Base-by-base conservation (phyloP, 208 protist genomes). In the Crithidia fasciculata region DNA sequence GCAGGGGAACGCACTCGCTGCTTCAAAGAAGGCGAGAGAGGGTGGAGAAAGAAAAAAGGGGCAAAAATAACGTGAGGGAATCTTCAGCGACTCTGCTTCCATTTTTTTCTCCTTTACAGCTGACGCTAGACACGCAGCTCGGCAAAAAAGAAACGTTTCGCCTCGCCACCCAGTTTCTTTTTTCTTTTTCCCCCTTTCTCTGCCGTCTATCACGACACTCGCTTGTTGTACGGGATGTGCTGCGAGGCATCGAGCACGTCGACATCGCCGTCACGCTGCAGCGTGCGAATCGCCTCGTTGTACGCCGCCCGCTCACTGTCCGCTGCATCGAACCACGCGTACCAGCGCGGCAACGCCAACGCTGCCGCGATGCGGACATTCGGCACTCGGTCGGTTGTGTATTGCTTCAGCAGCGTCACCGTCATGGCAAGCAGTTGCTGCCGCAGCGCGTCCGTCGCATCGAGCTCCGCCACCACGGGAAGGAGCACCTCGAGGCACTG, bases 291-390 rank as follows among this genome's bases (percentile, higher is more conserved):
- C 6, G 81, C 84, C 45, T 79, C 50, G 19, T 84, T 76, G 66
- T 89, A 82, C n/a, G 74, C 74, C 1, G 55, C 41, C 13, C 58
- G 63, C 45, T 83, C 80, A 0, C 18, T 40, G 40, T 59, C 45
- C 18, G 80, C 74, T 3, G 44, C 57, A 40, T 65, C 65, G 53
- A 91, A 92, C 85, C 85, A 93, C 5, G 61, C 54, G 68, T 64
- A 71, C 79, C 81, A 87, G 50, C 43, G 56, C 18, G 76, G 70
- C 60, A 95, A 64, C 45, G 86, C 78, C 53, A 74, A 66, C 8
- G 85, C 88, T 0, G 86, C 62, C 8, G 88, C 76, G 52, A 93
- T 76, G 40, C 90, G 88, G 9, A 95, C 88, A 41, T 93, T 95
- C 16, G 90, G 81, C 19, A 95, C 90, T 6, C 62, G 45, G 58